These are phyloP conservation scores for Colletotrichum tofieldiae DNA, from an alignment of 2,329 filamentous ascomycete genomes.

Conservation along the genomic window DNA sequence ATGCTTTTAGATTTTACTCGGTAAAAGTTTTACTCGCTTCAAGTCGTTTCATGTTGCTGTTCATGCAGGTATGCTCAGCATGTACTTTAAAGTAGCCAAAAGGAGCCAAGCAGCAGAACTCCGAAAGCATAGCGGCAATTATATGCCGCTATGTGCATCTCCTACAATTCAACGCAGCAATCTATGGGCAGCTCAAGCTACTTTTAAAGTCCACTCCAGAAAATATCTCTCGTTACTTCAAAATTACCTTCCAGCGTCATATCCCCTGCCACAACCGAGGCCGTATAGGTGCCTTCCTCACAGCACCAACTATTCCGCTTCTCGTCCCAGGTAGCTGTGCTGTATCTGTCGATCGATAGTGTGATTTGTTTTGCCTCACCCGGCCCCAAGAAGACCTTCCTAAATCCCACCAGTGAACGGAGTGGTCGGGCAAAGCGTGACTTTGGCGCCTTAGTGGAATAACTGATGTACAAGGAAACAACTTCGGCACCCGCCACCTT, in stretches of 20 bases:
- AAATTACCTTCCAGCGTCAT: conserved; percentile 68
- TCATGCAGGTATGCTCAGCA: neutral
- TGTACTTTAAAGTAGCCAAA: neutral
- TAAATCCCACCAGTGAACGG: conserved; percentile 72
- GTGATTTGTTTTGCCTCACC: conserved; percentile 71
- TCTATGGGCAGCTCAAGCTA: rapidly evolving
- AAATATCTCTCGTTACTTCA: conserved; percentile 72
- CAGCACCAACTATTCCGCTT: conserved; percentile 76
- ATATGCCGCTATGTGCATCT: neutral
- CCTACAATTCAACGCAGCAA: no score
- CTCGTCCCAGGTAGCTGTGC: conserved; percentile 80
- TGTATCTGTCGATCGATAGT: conserved; percentile 74
- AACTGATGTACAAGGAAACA: conserved; percentile 63
- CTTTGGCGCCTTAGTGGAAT: conserved; percentile 56
- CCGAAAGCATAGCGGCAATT: neutral
- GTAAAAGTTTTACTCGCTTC: neutral
- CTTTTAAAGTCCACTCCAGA: conserved; percentile 75
- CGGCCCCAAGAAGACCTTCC: conserved; percentile 71
- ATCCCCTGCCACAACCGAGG: conserved; percentile 67
- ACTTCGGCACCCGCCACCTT: conserved; percentile 60
- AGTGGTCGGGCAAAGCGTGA: conserved; percentile 62
- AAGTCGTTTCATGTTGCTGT: neutral
- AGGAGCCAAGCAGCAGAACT: neutral
- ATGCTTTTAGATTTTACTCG: neutral
- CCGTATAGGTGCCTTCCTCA: conserved; percentile 76